Conservation (phyloP, 768 basidiomycete genomes). For the Lactarius psammicola region DNA sequence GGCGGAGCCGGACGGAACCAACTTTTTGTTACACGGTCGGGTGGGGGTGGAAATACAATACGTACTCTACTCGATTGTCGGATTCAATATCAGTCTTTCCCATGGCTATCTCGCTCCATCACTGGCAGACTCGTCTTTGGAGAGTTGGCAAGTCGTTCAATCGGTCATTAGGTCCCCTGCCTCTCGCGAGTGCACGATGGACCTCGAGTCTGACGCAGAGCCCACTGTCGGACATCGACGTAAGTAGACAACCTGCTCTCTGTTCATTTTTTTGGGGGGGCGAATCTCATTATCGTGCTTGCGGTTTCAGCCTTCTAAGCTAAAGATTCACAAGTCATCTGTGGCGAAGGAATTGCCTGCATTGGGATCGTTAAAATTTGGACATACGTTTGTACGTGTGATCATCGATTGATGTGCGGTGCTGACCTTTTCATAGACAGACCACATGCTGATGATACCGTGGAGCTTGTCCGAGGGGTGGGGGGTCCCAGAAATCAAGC, state of each 20-base stretch:
- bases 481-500: conserved; percentile 45
- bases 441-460: conserved; percentile 44
- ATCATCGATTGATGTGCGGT: neutral
- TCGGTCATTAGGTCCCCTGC: neutral
- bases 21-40: neutral
- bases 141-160: neutral
- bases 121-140: conserved; percentile 7
- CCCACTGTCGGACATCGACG: conserved; percentile 22
- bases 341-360: conserved; percentile 25
- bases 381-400: conserved; percentile 24
- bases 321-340: conserved; percentile 15
- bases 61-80: neutral
- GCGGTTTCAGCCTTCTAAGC: conserved; percentile 12
- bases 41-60: neutral
- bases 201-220: conserved; percentile 12
- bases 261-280: neutral
- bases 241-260: neutral
- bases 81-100: neutral
- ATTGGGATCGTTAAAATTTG: conserved; percentile 22
- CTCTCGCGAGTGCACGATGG: conserved; percentile 16
- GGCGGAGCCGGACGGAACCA: neutral
- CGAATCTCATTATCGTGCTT: conserved; percentile 6
- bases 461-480: conserved; percentile 45
- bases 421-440: conserved; percentile 26
- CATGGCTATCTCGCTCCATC: conserved; percentile 24